These are phyloP conservation scores for Purshia tridentata DNA, from an alignment of 306 rosid genomes.

Conservation along the genomic window DNA sequence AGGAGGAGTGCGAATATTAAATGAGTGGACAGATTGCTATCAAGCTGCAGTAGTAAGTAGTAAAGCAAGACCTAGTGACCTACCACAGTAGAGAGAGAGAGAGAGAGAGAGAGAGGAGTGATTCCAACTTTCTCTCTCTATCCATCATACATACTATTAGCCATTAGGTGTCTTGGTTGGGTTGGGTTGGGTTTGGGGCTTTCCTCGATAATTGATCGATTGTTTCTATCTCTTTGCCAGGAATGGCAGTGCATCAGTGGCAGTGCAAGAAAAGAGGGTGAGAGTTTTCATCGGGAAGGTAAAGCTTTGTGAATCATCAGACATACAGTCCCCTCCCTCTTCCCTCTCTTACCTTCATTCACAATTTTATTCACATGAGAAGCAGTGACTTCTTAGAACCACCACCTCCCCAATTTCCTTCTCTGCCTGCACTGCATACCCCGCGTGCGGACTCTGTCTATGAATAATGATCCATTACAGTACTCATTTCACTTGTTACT, in stretches of 20 bases:
- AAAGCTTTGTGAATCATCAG: constrained; percentile 44
- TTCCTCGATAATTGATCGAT: too few species aligned
- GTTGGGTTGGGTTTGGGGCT: too few species aligned
- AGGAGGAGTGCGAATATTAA: constrained; percentile 50
- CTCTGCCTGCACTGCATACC: too few species aligned
- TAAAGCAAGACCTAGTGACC: neutral
- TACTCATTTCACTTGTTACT: too few species aligned
- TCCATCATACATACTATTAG: constrained; percentile 13
- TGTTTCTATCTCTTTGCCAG: constrained; percentile 65
- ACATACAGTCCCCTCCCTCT: constrained; percentile 22
- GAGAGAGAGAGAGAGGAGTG: constrained; percentile 16
- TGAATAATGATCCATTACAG: too few species aligned
- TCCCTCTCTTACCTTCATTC: neutral
- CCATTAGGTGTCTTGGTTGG: constrained; percentile 1
- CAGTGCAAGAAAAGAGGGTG: constrained; percentile 64
- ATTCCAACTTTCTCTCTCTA: constrained; percentile 26
- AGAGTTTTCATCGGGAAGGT: constrained; percentile 98
- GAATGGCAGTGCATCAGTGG: constrained; percentile 69
- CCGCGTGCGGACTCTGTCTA: too few species aligned
- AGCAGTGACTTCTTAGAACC: neutral
- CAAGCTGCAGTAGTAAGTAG: constrained; percentile 32
- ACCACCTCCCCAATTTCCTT: too few species aligned
- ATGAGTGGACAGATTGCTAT: constrained; percentile 60
- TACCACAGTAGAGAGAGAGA: neutral
- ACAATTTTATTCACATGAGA: constrained; percentile 8